Percentiles rank a stretch among this genome's conserved stretches.
These are phyloP conservation scores for Carex myosuroides DNA, from an alignment of 176 grass and related monocot species.

Conservation along the genomic window DNA sequence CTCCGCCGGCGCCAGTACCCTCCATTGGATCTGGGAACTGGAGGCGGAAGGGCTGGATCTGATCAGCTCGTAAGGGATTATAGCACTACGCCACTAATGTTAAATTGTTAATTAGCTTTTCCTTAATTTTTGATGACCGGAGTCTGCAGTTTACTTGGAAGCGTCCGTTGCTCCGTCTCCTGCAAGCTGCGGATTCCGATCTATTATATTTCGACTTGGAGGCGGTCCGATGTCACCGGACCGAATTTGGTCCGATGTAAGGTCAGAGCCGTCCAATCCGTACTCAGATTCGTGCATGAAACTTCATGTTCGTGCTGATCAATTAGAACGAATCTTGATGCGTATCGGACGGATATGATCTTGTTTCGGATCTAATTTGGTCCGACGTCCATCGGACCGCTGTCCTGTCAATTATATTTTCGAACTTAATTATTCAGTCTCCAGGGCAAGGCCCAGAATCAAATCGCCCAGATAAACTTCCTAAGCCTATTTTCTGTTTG, in stretches of 20 bases:
- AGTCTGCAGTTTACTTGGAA: background rate
- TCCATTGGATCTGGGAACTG: slow-evolving; percentile 42
- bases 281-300: too few species aligned
- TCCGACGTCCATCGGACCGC: too few species aligned
- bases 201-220: background rate
- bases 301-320: too few species aligned
- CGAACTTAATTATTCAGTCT: too few species aligned
- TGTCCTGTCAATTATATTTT: too few species aligned
- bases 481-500: background rate
- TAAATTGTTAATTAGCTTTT: background rate
- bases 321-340: too few species aligned
- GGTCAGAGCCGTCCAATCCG: too few species aligned
- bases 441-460: background rate
- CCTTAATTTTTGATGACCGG: background rate
- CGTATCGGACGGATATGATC: too few species aligned
- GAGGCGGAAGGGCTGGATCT: background rate
- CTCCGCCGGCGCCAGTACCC: slow-evolving; percentile 37
- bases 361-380: too few species aligned
- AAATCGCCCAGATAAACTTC: background rate
- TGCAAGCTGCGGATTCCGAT: background rate
- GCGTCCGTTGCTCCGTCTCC: background rate
- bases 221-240: too few species aligned
- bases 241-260: too few species aligned
- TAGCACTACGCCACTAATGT: background rate
- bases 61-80: background rate